Evolutionary conservation across 1,284 basidiomycete genomes (phyloP), one percentile per base, ranked within the genome.

Genomic region (Sporisorium scitamineum): DNA sequence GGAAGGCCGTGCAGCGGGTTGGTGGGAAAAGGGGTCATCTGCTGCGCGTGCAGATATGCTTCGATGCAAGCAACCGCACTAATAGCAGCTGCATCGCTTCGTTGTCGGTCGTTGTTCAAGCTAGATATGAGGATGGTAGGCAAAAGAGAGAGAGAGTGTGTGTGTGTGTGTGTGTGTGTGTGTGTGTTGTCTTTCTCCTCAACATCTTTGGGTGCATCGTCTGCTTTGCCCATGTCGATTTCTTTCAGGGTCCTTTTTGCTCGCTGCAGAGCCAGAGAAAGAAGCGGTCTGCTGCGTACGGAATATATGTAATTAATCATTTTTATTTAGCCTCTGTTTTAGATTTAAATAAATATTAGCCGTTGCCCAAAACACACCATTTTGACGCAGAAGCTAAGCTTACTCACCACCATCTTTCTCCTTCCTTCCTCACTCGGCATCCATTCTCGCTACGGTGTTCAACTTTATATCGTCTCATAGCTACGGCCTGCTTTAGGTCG

Each of bases 21-120:
- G 22, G 51, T 18, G 3, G 58, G 54, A 39, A 27, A 13, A 11
- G 55, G 16, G 14, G 54, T 56, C 64, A 67, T 67, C 22, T 54
- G 22, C 24, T 11, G 13, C 14, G 22, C 10, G 0, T n/a, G 57
- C 41, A 5, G 2, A 18, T 13, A 5, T 16, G 5, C 2, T 47
- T 22, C 16, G 8, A 47, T 34, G 24, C 29, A 16, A 24, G 45
- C 32, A 34, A n/a, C 26, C 20, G 18, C 11, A 24, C 18, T n/a
- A 34, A n/a, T 34, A 41, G 51, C 51, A 52, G 55, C 44, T 24
- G 54, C 54, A 56, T 56, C 37, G 41, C 29, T 32, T 13, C 39
- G 14, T 24, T 37, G 52, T 51, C 32, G 20, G 3, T 29, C 13
- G 8, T 31, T 16, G 24, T 27, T 8, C 26, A 16, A 31, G 47